These are phyloP conservation scores for Metarhizium humberi DNA, from an alignment of 2,329 filamentous ascomycete species.

Conservation along the genomic window DNA sequence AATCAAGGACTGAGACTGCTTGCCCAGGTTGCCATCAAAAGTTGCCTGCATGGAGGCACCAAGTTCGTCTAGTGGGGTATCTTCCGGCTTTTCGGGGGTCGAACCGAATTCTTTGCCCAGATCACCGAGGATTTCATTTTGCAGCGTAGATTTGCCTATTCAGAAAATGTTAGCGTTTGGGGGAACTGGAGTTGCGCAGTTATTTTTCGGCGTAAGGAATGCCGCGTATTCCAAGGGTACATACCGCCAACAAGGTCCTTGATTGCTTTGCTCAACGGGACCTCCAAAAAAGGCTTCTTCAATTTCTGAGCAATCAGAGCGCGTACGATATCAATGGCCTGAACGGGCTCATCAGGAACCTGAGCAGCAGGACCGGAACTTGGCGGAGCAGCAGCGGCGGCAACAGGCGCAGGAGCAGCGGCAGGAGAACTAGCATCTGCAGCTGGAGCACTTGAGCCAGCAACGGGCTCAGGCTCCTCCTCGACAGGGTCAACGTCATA, in stretches of 20 bases:
- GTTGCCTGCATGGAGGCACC: slow-evolving; percentile 93
- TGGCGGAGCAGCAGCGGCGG: slow-evolving; percentile 50
- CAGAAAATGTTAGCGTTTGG: slow-evolving; percentile 5
- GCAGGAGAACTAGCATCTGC: slow-evolving; percentile 44
- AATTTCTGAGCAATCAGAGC: slow-evolving; percentile 91
- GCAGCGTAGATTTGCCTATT: slow-evolving; percentile 90
- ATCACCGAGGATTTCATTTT: slow-evolving; percentile 97
- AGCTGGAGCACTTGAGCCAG: slow-evolving; percentile 36
- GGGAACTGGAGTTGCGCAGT: not conserved
- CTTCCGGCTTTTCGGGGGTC: slow-evolving; percentile 96
- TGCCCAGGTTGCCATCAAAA: slow-evolving; percentile 97
- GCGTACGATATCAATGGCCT: slow-evolving; percentile 82
- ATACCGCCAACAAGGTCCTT: slow-evolving; percentile 95
- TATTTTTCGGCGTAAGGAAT: not conserved
- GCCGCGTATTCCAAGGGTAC: slow-evolving; percentile 23
- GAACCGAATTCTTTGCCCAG: slow-evolving; percentile 97
- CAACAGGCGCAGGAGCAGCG: slow-evolving; percentile 43
- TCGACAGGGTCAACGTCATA: slow-evolving; percentile 95
- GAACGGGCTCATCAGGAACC: slow-evolving; percentile 77
- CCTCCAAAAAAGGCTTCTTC: slow-evolving; percentile 84
- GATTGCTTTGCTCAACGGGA: slow-evolving; percentile 92
- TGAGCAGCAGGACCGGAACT: slow-evolving; percentile 79
- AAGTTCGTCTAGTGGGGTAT: slow-evolving; percentile 90
- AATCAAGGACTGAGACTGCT: slow-evolving; percentile 88
- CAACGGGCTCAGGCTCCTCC: slow-evolving; percentile 66